Percentiles rank a stretch among this genome's conserved stretches.
These are phyloP conservation scores for Mollisia scopiformis DNA, from an alignment of 2,329 filamentous ascomycete species.

Conservation along the genomic window DNA sequence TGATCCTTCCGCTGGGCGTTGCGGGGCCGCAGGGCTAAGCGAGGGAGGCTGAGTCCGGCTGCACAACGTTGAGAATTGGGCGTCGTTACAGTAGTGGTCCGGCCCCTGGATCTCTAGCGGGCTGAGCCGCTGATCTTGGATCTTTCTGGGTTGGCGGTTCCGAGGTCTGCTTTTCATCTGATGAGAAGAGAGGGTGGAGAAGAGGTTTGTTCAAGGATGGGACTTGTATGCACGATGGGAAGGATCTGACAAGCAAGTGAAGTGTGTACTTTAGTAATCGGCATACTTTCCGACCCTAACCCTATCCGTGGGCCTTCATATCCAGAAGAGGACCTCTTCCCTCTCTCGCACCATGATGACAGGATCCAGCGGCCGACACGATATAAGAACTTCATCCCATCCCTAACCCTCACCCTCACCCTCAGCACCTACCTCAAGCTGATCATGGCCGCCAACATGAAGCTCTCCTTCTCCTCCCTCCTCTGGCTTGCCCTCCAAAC, in stretches of 20 bases:
- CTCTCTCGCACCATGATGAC: neutral
- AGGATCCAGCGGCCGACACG: neutral
- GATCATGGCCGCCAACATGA: constrained; percentile 16
- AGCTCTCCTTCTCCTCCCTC: constrained; percentile 8
- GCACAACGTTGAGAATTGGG: neutral
- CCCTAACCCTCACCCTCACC: neutral
- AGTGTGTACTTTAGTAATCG: neutral
- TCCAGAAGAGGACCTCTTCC: neutral
- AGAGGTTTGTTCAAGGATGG: neutral
- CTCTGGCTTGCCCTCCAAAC: constrained; percentile 9
- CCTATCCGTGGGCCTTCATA: no score
- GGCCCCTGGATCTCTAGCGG: neutral
- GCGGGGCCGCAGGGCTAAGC: neutral
- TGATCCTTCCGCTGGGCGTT: neutral
- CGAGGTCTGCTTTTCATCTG: neutral
- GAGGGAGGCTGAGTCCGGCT: neutral
- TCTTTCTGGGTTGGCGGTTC: neutral
- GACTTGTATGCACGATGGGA: neutral
- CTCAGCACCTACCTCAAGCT: neutral
- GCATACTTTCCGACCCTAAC: neutral
- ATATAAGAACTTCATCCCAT: neutral
- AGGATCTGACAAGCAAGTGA: constrained; percentile 1
- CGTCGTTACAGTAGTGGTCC: neutral
- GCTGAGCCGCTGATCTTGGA: neutral
- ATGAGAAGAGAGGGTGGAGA: no score